phyloP scores from a whole-genome alignment of 1,284 basidiomycete genomes.

The Erythrobasidium hasegawianum region DNA sequence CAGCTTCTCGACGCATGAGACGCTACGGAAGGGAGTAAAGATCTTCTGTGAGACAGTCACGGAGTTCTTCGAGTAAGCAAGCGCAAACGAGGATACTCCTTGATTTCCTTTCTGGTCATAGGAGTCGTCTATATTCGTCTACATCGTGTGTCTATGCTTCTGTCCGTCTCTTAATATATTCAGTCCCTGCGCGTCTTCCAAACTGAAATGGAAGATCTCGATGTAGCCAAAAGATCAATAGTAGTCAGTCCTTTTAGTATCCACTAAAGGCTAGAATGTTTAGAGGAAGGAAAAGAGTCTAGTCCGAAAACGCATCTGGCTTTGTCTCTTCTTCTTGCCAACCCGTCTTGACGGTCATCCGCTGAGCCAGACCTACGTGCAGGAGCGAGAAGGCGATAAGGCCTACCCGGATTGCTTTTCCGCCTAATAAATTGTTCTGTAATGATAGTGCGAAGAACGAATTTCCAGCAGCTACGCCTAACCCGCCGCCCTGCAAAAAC shows the following conservation, averaged over 20 bases:
- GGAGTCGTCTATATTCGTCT: too few relatives aligned
- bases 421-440: background rate
- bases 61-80: constrained; percentile 40
- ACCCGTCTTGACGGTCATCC: background rate
- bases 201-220: too few relatives aligned
- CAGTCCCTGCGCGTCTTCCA: too few relatives aligned
- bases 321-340: constrained; percentile 5
- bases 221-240: too few relatives aligned
- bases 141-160: too few relatives aligned
- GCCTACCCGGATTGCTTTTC: background rate
- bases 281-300: too few relatives aligned
- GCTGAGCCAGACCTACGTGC: background rate
- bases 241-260: too few relatives aligned
- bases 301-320: too few relatives aligned
- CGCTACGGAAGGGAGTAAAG: constrained; percentile 54
- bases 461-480: background rate
- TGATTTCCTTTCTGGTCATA: too few relatives aligned
- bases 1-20: constrained; percentile 55
- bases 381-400: constrained; percentile 1
- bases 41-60: constrained; percentile 52
- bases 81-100: too few relatives aligned
- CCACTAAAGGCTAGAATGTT: too few relatives aligned
- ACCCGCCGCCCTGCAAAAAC: background rate
- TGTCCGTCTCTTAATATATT: too few relatives aligned
- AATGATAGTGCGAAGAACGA: background rate